Conservation (phyloP, 2,329 filamentous ascomycete species). For the Nemania sp. region DNA sequence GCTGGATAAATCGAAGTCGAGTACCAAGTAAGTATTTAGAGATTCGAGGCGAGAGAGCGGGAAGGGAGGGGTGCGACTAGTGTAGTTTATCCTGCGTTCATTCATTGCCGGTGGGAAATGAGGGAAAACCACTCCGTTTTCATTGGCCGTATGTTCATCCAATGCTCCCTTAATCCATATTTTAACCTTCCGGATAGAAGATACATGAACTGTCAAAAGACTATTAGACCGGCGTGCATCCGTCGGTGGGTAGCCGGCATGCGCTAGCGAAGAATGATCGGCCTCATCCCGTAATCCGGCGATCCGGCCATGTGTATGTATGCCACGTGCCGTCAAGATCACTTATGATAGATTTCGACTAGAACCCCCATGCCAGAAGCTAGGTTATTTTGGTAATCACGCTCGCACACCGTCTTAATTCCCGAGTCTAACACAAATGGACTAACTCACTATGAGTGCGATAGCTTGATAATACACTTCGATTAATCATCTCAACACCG, state of each 20-base stretch:
- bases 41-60: neutral
- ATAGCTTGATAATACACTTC: no score
- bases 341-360: neutral
- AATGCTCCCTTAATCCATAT: neutral
- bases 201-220: neutral
- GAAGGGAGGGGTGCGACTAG: neutral
- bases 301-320: neutral
- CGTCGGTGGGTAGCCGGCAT: neutral
- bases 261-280: slow-evolving; percentile 7
- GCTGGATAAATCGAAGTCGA: slow-evolving; percentile 19
- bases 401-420: no score
- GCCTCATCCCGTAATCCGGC: neutral
- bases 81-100: neutral
- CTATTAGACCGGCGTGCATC: no score
- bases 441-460: no score
- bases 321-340: neutral
- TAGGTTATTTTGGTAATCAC: no score
- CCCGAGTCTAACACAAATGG: no score
- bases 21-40: neutral
- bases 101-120: neutral
- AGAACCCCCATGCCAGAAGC: no score
- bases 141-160: slow-evolving; percentile 4
- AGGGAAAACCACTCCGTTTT: neutral
- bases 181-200: neutral
- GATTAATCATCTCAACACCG: no score